A percentile compares a stretch with the other conserved stretches of the same genome.
Evolutionary conservation across 2,329 filamentous ascomycete species (phyloP).

Genomic region (Aspergillus sergii): DNA sequence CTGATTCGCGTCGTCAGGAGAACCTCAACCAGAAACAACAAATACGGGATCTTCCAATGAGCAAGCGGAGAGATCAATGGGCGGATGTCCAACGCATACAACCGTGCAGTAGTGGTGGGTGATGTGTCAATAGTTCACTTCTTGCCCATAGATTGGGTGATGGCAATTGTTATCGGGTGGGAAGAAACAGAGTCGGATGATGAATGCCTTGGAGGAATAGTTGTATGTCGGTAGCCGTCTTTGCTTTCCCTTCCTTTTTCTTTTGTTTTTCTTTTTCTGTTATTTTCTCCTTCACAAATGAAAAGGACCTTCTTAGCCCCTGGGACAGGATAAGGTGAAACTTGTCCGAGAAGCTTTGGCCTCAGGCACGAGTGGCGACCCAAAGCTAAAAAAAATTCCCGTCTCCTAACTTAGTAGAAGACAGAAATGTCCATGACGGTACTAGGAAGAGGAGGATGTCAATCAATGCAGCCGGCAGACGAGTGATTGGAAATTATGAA

Average conservation of each 20-base stretch:
- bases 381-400: conserved; percentile 20
- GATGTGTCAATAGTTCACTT: conserved; percentile 6
- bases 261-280: background rate
- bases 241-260: background rate
- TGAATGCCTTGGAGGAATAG: background rate
- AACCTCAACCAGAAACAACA: background rate
- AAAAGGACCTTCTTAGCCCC: conserved; percentile 10
- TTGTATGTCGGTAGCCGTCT: background rate
- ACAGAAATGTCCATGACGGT: conserved; percentile 13
- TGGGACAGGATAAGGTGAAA: background rate
- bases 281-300: background rate
- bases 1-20: background rate
- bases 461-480: background rate
- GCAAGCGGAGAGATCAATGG: background rate
- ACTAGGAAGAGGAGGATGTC: background rate
- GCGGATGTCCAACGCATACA: conserved; percentile 1
- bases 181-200: background rate
- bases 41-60: background rate
- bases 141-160: background rate
- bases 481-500: background rate
- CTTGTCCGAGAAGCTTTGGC: background rate
- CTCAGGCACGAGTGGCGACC: conserved; percentile 1
- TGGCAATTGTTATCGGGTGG: background rate
- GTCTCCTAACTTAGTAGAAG: conserved; percentile 14
- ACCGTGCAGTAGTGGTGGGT: conserved; percentile 3